Evolutionary conservation across 495 filamentous ascomycete genomes (phyloP).

Genomic region (Tuber indicum): DNA sequence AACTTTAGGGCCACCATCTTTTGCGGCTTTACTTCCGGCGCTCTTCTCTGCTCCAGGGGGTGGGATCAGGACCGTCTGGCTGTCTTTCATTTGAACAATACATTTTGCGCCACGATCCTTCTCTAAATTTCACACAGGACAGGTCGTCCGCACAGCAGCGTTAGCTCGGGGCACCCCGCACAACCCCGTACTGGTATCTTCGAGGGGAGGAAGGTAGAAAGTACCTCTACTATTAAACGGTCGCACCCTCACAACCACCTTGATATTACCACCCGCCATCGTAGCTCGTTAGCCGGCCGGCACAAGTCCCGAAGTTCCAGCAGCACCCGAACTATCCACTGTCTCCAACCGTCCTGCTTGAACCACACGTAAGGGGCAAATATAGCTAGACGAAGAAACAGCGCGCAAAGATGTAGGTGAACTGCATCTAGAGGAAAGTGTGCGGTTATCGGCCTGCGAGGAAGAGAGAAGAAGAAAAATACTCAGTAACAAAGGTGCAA

Average conservation of each 20-base stretch:
- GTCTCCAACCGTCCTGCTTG: slow-evolving; percentile 17
- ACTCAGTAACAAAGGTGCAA: not conserved
- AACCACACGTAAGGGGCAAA: not conserved
- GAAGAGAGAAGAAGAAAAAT: not conserved
- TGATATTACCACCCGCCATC: slow-evolving; percentile 86
- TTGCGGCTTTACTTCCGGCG: slow-evolving; percentile 53
- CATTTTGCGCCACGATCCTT: slow-evolving; percentile 91
- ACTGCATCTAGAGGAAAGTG: not conserved
- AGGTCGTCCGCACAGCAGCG: not conserved
- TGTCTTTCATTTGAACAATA: slow-evolving; percentile 92
- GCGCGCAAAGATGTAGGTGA: not conserved
- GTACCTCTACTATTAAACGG: slow-evolving; percentile 90
- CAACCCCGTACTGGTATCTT: slow-evolving; percentile 18
- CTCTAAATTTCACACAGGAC: slow-evolving; percentile 46
- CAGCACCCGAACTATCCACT: slow-evolving; percentile 15
- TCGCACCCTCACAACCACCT: slow-evolving; percentile 94
- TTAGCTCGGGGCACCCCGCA: slow-evolving; percentile 26
- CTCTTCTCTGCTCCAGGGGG: slow-evolving; percentile 55
- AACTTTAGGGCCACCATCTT: slow-evolving; percentile 67
- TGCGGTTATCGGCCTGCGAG: not conserved
- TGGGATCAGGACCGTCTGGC: slow-evolving; percentile 78
- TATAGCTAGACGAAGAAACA: not conserved
- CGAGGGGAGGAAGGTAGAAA: slow-evolving; percentile 35
- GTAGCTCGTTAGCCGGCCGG: slow-evolving; percentile 3
- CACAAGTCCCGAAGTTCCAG: slow-evolving; percentile 17